A percentile compares a stretch with the other conserved stretches of the same genome.
Evolutionary conservation across 1,139 yeast species (phyloP).

Genomic region (Geotrichum cucujoidarum): DNA sequence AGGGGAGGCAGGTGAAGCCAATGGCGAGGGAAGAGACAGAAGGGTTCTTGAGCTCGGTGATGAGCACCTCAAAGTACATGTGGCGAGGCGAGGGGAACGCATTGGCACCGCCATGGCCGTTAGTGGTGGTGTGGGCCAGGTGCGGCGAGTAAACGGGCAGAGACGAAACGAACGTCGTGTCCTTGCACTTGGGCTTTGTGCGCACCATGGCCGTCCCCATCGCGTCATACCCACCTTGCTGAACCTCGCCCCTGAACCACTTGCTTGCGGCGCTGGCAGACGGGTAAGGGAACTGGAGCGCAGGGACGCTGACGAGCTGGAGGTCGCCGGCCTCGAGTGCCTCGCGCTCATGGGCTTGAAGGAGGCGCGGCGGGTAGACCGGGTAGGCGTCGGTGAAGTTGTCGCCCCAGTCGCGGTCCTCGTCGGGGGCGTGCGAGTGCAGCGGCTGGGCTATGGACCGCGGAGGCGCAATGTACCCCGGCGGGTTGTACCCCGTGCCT

Average conservation of each 20-base stretch:
- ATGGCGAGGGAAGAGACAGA: slow-evolving; percentile 28
- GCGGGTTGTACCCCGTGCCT: slow-evolving; percentile 13
- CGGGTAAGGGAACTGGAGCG: slow-evolving; percentile 15
- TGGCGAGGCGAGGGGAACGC: not conserved
- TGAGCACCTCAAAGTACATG: slow-evolving; percentile 30
- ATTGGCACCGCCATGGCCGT: not conserved
- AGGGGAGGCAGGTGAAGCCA: slow-evolving; percentile 31
- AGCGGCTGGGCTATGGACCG: slow-evolving; percentile 22
- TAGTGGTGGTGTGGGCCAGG: not conserved
- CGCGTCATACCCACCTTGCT: slow-evolving; percentile 19
- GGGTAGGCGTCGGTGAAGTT: slow-evolving; percentile 22
- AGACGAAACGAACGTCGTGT: slow-evolving; percentile 26
- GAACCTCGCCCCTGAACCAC: slow-evolving; percentile 27
- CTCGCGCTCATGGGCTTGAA: slow-evolving; percentile 12
- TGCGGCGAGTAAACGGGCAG: slow-evolving; percentile 26
- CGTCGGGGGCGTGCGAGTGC: slow-evolving; percentile 25
- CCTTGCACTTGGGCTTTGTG: slow-evolving; percentile 22
- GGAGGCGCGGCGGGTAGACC: slow-evolving; percentile 18
- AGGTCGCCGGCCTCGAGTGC: slow-evolving; percentile 13
- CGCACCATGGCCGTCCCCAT: slow-evolving; percentile 23
- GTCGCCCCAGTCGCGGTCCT: slow-evolving; percentile 27
- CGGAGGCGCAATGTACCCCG: slow-evolving; percentile 23
- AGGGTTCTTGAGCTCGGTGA: slow-evolving; percentile 25
- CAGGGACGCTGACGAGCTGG: slow-evolving; percentile 25
- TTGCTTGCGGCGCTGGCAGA: slow-evolving; percentile 20